These are phyloP conservation scores for Zygotorulaspora danielsina DNA, from an alignment of 805 yeast species.

Conservation along the genomic window DNA sequence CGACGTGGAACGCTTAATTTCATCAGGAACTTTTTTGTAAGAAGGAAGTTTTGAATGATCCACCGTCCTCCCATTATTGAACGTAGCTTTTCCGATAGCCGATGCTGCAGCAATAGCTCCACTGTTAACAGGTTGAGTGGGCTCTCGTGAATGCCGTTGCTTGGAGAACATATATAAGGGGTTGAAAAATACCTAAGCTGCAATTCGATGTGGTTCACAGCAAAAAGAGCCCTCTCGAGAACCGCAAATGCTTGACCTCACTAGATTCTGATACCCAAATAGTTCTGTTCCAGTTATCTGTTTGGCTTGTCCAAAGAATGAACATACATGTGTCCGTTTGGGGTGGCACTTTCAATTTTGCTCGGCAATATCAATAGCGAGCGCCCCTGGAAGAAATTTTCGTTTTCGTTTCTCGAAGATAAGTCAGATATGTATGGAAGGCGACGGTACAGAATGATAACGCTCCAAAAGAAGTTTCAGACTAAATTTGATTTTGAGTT, in stretches of 20 bases:
- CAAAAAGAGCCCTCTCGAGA: no score
- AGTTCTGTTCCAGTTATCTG: no score
- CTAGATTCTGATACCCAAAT: no score
- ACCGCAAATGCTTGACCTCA: no score
- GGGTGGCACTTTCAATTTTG: no score
- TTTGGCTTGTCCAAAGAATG: no score
- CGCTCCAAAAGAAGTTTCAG: no score
- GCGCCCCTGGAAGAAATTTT: slow-evolving; percentile 8
- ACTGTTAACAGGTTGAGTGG: slow-evolving; percentile 35
- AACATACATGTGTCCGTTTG: no score
- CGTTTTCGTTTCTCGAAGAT: slow-evolving; percentile 10
- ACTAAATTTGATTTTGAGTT: no score
- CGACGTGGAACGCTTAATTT: slow-evolving; percentile 15
- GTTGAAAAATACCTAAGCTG: neutral
- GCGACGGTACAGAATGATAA: no score
- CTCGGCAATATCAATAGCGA: no score
- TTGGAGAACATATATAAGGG: slow-evolving; percentile 11
- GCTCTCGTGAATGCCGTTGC: slow-evolving; percentile 15
- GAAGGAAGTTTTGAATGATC: slow-evolving; percentile 26
- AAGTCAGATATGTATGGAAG: slow-evolving; percentile 2
- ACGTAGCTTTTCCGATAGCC: slow-evolving; percentile 48
- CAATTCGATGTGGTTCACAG: no score
- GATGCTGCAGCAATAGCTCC: slow-evolving; percentile 64
- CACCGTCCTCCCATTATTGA: slow-evolving; percentile 29
- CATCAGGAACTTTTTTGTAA: slow-evolving; percentile 17